Evolutionary conservation across 2,329 filamentous ascomycete species (phyloP).

Genomic region (Trichoderma sp.): DNA sequence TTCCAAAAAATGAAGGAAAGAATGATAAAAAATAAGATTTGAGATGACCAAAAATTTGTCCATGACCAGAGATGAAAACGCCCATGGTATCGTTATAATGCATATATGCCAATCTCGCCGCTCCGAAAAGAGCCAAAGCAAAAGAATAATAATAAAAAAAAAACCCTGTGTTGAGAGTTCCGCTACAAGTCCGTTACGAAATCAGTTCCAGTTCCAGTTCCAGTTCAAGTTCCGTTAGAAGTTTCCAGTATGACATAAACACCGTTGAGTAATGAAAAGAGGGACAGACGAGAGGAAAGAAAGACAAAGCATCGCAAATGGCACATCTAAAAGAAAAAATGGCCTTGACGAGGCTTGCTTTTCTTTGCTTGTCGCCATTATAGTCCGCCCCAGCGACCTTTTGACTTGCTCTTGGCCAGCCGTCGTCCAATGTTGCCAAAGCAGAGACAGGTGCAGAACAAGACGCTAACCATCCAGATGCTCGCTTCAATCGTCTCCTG

Average conservation of each 20-base stretch:
- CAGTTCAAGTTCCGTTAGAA: background rate
- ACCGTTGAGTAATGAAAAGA: background rate
- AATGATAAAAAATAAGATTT: background rate
- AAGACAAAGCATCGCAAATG: background rate
- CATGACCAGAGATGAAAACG: background rate
- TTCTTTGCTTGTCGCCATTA: slow-evolving; percentile 35
- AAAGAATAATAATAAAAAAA: background rate
- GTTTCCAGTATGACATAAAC: background rate
- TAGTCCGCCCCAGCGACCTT: slow-evolving; percentile 52
- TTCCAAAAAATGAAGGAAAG: background rate
- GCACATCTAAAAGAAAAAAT: background rate
- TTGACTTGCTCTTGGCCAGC: slow-evolving; percentile 59
- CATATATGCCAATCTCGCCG: slow-evolving; percentile 10
- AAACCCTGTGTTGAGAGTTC: background rate
- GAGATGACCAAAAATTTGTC: background rate
- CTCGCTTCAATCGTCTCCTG: slow-evolving; percentile 71
- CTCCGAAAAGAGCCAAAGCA: background rate
- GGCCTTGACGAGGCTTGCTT: background rate
- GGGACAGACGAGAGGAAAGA: background rate
- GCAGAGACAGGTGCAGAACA: slow-evolving; percentile 94
- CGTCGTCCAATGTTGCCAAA: slow-evolving; percentile 94
- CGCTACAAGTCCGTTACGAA: background rate
- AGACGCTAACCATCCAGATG: slow-evolving; percentile 88
- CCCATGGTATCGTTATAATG: slow-evolving; percentile 17
- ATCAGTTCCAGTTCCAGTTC: background rate